A percentile compares a stretch with the other conserved stretches of the same genome.
Conservation (phyloP, 1,284 basidiomycete species). For the Boletus hoseneyae region DNA sequence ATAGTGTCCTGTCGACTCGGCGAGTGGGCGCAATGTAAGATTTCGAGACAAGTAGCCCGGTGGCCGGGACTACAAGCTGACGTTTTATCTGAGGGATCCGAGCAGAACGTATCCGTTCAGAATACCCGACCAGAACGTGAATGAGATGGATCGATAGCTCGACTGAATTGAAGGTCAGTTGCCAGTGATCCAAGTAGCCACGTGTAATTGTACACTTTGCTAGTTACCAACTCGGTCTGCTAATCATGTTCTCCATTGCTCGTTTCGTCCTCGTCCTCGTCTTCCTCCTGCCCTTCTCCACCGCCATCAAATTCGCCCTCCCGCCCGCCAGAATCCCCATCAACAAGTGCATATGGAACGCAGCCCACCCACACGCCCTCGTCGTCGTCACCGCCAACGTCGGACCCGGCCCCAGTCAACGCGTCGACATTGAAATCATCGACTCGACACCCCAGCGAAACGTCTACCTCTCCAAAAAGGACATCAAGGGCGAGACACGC, state of each 20-base stretch:
- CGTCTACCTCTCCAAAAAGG: constrained; percentile 88
- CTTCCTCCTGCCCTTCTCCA: constrained; percentile 36
- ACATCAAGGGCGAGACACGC: constrained; percentile 87
- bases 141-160: too few relatives aligned
- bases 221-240: neutral
- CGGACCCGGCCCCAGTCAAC: constrained; percentile 66
- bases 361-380: constrained; percentile 80
- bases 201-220: neutral
- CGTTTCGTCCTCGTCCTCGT: constrained; percentile 23
- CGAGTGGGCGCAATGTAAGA: too few relatives aligned
- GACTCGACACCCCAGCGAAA: constrained; percentile 88
- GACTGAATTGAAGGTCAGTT: too few relatives aligned
- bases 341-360: constrained; percentile 90
- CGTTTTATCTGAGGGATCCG: too few relatives aligned
- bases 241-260: constrained; percentile 6
- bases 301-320: constrained; percentile 83
- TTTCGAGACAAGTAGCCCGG: too few relatives aligned
- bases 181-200: neutral
- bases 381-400: constrained; percentile 95
- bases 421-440: constrained; percentile 91
- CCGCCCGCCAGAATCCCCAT: constrained; percentile 66
- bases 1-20: too few relatives aligned
- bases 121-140: too few relatives aligned
- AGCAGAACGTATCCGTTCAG: too few relatives aligned
- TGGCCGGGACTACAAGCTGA: too few relatives aligned